Percentiles rank a stretch among this genome's conserved stretches.
Evolutionary conservation across 2,329 filamentous ascomycete genomes (phyloP).

Genomic region (Pochonia chlamydosporia): DNA sequence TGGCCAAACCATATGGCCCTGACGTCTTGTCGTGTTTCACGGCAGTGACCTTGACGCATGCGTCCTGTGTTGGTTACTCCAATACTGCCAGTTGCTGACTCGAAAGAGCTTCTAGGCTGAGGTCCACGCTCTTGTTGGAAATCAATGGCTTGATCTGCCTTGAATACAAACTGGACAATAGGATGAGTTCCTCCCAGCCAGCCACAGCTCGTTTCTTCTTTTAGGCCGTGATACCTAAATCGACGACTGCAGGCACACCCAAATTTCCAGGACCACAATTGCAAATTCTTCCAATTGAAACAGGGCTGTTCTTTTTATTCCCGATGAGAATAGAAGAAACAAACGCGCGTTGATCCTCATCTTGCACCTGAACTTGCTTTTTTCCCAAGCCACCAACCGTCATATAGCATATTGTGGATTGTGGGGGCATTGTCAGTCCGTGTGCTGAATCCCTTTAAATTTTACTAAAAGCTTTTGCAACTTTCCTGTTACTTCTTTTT

Average conservation of each 20-base stretch:
- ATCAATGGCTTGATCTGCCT: background rate
- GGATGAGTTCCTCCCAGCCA: no score
- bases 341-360: background rate
- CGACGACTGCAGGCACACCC: no score
- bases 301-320: no score
- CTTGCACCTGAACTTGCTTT: background rate
- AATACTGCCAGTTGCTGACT: background rate
- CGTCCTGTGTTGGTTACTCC: background rate
- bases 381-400: background rate
- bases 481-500: no score
- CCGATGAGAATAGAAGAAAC: no score
- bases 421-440: background rate
- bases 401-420: no score
- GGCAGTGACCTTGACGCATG: background rate
- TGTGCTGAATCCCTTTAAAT: background rate
- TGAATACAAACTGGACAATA: no score
- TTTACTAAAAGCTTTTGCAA: no score
- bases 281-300: no score
- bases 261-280: no score
- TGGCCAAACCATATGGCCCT: background rate
- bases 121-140: background rate
- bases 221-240: no score
- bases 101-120: background rate
- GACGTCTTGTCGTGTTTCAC: background rate
- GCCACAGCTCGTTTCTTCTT: no score